phyloP scores from a whole-genome alignment of 2,329 filamentous ascomycete genomes.

The Colletotrichum filicis region DNA sequence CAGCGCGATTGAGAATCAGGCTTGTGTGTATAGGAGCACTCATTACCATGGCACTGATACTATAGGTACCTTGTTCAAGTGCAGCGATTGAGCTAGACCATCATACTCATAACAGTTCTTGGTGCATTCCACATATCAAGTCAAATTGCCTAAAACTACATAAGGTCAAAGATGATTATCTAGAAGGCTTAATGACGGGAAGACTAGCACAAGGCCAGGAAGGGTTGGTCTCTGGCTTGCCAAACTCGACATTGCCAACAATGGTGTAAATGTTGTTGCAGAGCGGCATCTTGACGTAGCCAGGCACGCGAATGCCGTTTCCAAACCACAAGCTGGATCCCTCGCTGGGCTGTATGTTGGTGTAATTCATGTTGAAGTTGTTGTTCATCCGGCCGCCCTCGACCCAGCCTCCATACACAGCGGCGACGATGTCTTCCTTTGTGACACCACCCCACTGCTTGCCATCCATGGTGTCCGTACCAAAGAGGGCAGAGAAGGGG shows the following conservation, averaged over 20 bases:
- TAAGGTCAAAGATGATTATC: too few species aligned
- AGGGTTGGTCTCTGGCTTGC: not conserved
- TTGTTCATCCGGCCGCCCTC: constrained; percentile 2
- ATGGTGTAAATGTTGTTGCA: constrained; percentile 7
- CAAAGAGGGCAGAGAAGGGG: not conserved
- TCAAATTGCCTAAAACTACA: too few species aligned
- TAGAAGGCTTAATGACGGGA: not conserved
- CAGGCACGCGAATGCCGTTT: not conserved
- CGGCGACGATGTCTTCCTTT: constrained; percentile 12
- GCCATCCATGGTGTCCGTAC: constrained; percentile 3
- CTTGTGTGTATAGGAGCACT: too few species aligned
- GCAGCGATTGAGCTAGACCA: too few species aligned
- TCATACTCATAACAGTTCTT: too few species aligned
- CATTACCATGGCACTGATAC: too few species aligned
- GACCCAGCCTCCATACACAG: constrained; percentile 1
- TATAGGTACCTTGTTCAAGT: too few species aligned
- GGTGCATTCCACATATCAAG: too few species aligned
- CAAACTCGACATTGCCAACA: not conserved
- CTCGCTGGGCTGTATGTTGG: not conserved
- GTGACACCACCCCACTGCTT: not conserved
- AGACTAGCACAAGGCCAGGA: constrained; percentile 3
- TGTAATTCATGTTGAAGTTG: constrained; percentile 7
- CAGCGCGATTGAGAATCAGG: too few species aligned
- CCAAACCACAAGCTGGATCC: not conserved
- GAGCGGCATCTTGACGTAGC: not conserved